Evolutionary conservation across 768 basidiomycete genomes (phyloP).

Genomic region (Phylloporus arenicola): DNA sequence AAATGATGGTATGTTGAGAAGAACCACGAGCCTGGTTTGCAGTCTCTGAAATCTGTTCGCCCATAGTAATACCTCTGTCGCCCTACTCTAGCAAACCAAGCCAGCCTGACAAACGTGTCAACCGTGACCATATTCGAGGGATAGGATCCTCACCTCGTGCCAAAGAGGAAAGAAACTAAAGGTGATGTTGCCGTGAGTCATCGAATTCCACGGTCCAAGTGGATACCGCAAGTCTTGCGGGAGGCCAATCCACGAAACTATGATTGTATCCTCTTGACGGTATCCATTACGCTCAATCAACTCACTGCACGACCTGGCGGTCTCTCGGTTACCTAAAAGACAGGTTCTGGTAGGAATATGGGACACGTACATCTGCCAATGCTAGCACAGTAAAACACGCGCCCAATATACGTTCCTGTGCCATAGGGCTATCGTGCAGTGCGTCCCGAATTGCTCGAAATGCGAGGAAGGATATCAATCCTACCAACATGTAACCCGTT

Average conservation of each 20-base stretch:
- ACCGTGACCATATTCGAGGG: background rate
- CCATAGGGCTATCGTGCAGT: slow-evolving; percentile 47
- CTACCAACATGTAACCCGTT: slow-evolving; percentile 57
- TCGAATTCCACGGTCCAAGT: slow-evolving; percentile 57
- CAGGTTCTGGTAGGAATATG: background rate
- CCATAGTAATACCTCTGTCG: slow-evolving; percentile 42
- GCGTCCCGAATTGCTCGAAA: slow-evolving; percentile 64
- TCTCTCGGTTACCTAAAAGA: too few species aligned
- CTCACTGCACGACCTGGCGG: slow-evolving; percentile 27
- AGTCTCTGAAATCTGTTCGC: slow-evolving; percentile 6
- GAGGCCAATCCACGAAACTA: slow-evolving; percentile 50
- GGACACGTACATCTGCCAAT: slow-evolving; percentile 58
- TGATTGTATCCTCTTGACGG: slow-evolving; percentile 35
- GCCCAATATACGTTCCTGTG: slow-evolving; percentile 66
- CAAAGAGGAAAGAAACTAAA: slow-evolving; percentile 45
- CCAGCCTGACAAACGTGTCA: slow-evolving; percentile 32
- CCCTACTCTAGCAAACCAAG: slow-evolving; percentile 53
- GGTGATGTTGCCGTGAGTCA: slow-evolving; percentile 75
- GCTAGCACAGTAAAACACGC: slow-evolving; percentile 58
- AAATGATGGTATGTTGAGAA: too few species aligned
- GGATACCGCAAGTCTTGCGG: slow-evolving; percentile 51
- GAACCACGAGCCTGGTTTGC: slow-evolving; percentile 16
- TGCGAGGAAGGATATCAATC: slow-evolving; percentile 59
- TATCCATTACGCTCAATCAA: slow-evolving; percentile 1
- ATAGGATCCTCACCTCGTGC: slow-evolving; percentile 42